Evolutionary conservation across 1,139 yeast genomes (phyloP), one percentile per base, ranked within the genome.

Genomic region (Lodderomyces pseudojiufengensis): DNA sequence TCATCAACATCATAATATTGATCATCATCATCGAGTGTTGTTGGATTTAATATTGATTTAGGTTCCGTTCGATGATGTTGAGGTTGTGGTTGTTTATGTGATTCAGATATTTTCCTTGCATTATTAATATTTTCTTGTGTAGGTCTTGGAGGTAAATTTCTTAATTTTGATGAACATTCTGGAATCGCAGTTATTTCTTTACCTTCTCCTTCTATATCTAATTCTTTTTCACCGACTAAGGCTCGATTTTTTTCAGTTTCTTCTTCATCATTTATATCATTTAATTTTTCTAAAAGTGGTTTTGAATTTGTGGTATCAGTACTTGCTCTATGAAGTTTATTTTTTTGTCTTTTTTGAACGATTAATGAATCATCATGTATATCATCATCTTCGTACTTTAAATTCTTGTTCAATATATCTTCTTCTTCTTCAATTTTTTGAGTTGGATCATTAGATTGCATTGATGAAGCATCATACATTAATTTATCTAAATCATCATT

Each of bases 401-500:
- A 27, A 9, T 24, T 33, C 11, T 24, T 24, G 29, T n/a, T 26
- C n/a, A n/a, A n/a, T n/a, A n/a, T n/a, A n/a, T n/a, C n/a, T n/a
- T 18, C 20, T 18, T 18, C 26, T 3, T 26, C 28, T 9, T 26
- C 39, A 36, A 30, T 27, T 24, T 24, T 5, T 23, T 26, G 36
- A 7, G 30, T 3, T 11, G 9, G 12, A 23, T 23, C 18, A 11
- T 28, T 41, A 21, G 45, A 13, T 32, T 37, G 32, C 15, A 60
- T 46, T 8, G 57, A 51, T 28, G 47, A 55, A 18, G 73, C 73
- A 36, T 61, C 57, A 26, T 56, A 56, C 75, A 69, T 69, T 35
- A 69, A 53, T 40, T 55, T 55, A 40, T 68, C 73, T 31, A 69
- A 55, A 43, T 64, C 73, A 39, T 66, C 72, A 38, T 56, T 57